Conservation (phyloP, 441 rosid species). For the Adansonia madagascariensis region DNA sequence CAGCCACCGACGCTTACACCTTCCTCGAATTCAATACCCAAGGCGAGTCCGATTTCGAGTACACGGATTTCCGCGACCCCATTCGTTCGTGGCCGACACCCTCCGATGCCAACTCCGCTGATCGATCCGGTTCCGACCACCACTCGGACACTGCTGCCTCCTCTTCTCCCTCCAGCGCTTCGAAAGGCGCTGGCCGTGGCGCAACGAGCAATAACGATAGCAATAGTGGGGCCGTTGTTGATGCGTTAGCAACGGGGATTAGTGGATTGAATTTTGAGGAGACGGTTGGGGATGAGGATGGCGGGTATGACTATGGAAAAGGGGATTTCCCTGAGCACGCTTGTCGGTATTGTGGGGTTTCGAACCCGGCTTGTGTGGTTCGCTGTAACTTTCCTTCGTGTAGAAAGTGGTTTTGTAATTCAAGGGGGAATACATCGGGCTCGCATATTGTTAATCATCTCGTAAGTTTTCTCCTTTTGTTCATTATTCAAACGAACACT, state of each 20-base stretch:
- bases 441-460: conserved; percentile 98
- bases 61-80: conserved; percentile 82
- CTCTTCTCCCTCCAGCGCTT: conserved; percentile 45
- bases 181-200: conserved; percentile 43
- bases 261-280: conserved; percentile 93
- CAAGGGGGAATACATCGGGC: conserved; percentile 97
- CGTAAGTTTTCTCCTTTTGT: conserved; percentile 51
- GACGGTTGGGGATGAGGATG: conserved; percentile 73
- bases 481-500: not conserved
- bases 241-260: conserved; percentile 76
- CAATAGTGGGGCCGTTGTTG: conserved; percentile 48
- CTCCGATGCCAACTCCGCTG: conserved; percentile 67
- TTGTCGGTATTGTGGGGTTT: conserved; percentile 93
- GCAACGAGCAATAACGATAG: conserved; percentile 41
- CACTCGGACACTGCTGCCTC: conserved; percentile 46
- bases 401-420: conserved; percentile 99
- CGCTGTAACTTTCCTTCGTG: conserved; percentile 97
- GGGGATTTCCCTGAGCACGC: conserved; percentile 93
- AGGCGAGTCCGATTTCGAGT: conserved; percentile 95
- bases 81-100: conserved; percentile 83
- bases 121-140: conserved; percentile 41
- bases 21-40: conserved; percentile 96
- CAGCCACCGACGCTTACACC: conserved; percentile 83
- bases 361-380: conserved; percentile 97
- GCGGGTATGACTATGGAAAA: conserved; percentile 74